Evolutionary conservation across 139 green algal genomes (phyloP), one percentile per base, ranked within the genome.

Genomic region (Chlorella sp.): DNA sequence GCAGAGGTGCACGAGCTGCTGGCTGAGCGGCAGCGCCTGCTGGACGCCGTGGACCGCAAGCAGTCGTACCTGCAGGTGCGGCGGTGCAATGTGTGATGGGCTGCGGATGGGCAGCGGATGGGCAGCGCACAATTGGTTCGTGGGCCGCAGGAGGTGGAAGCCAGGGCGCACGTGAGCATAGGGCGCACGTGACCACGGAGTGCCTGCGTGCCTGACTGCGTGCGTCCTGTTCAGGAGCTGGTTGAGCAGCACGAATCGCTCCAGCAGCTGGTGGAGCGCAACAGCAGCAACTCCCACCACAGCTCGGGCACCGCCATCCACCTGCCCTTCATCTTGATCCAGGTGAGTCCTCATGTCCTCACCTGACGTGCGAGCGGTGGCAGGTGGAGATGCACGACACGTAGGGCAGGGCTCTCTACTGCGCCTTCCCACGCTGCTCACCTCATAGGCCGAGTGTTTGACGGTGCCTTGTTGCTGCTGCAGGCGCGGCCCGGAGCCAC

Each of bases 321-420:
- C 31, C 85, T 97, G 67, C 93, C 93, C 30, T 97, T 97, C 82
- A 91, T 97, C 61, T 84, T 97, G 22, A 82, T 97, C 14, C 87
- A 93, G 81, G 89, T 90, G 33, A 31, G 59, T 29, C 3, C 31
- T 26, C 42, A 55, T 55, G 42, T 14, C 42, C 42, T 24, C 42
- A 55, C 42, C 42, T 55, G 10, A 14, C 42, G 6, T 76, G 35
- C 62, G 1, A 34, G 34, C 0, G 49, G 5, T 3, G 27, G 34
- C n/a, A n/a, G n/a, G n/a, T n/a, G n/a, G n/a, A n/a, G n/a, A n/a
- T n/a, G n/a, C n/a, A n/a, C n/a, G n/a, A n/a, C n/a, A n/a, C n/a
- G n/a, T n/a, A n/a, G n/a, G n/a, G n/a, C n/a, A n/a, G n/a, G n/a
- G n/a, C n/a, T n/a, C n/a, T n/a, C n/a, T n/a, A n/a, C n/a, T n/a